Evolutionary conservation across 2,329 filamentous ascomycete species (phyloP), one percentile per base, ranked within the genome.

Genomic region (Aphanocladium album): DNA sequence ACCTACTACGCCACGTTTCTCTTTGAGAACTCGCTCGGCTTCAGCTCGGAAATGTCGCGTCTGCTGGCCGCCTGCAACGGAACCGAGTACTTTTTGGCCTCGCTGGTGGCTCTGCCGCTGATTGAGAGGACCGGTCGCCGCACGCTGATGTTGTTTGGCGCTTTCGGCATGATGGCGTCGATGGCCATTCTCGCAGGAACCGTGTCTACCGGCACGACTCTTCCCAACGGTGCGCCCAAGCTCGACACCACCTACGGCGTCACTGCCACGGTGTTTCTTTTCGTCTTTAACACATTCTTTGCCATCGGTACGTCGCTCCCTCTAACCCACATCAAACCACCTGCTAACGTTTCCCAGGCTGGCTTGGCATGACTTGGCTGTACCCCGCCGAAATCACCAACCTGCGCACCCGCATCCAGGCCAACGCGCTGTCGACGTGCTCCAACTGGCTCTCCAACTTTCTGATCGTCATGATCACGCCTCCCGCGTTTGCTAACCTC

Each of bases 381-480:
- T 86, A 85, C 71, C 81, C 83, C 4, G 82, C 84, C 50, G 84
- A 87, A 67, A 80, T 87, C 65, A 83, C 82, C 64, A 81, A 84
- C 33, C 71, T 87, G 62, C 77, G 80, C 62, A 86, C 84, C 53
- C 80, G 84, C 63, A 84, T 82, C 16, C 83, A 84, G 16, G 83
- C 84, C 54, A 88, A 88, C 67, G 86, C 86, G 1, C 73, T 88
- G 41, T 82, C 83, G 2, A 89, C 85, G 0, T 82, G 80, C 51
- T 80, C 79, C 41, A 86, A 85, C 71, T 85, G 83, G 83, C 74
- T 82, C 17, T 82, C 80, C 72, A 85, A 86, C 71, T 88, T 88
- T 71, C 75, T 87, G 68, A 83, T 89, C 25, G 86, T 89, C 54
- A 86, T 87, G 80, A 83, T 88, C 55, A 86, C 84, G 0, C 85